Evolutionary conservation across 1,284 basidiomycete genomes (phyloP).

Genomic region (Pascua sp.): DNA sequence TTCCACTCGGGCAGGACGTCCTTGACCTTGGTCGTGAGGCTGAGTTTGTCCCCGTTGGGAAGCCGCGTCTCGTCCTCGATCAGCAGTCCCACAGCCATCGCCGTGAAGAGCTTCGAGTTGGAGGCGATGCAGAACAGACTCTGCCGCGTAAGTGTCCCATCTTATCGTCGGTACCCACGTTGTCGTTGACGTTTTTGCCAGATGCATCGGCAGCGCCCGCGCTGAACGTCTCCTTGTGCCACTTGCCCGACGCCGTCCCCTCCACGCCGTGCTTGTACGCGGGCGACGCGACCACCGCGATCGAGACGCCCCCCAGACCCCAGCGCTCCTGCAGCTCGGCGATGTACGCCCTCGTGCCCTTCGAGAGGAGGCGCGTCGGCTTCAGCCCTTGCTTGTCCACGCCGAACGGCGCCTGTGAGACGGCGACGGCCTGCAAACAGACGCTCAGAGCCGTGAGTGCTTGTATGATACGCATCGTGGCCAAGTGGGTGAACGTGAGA

Average conservation of each 20-base stretch:
- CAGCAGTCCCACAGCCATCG: conserved; percentile 49
- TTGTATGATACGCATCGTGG: too few species aligned
- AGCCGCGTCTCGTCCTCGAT: conserved; percentile 49
- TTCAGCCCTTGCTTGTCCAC: too few species aligned
- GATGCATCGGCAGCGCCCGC: not conserved
- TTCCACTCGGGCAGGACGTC: conserved; percentile 51
- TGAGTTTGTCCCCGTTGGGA: conserved; percentile 33
- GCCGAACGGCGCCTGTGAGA: too few species aligned
- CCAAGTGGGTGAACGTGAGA: too few species aligned
- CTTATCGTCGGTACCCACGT: not conserved
- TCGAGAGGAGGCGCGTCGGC: not conserved
- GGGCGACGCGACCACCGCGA: not conserved
- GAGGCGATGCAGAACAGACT: conserved; percentile 52
- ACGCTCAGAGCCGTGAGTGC: too few species aligned
- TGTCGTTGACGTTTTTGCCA: not conserved
- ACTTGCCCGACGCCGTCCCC: not conserved
- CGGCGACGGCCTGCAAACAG: too few species aligned
- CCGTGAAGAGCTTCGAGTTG: conserved; percentile 54
- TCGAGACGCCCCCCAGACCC: conserved; percentile 4
- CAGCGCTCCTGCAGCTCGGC: conserved; percentile 1
- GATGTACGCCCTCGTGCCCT: not conserved
- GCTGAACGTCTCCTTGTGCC: not conserved
- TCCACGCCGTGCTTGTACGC: not conserved
- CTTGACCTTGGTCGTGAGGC: conserved; percentile 50
- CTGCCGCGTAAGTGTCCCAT: conserved; percentile 25